Conservation (phyloP, 306 rosid genomes). For the cucumber (Cucumis sativus) region DNA sequence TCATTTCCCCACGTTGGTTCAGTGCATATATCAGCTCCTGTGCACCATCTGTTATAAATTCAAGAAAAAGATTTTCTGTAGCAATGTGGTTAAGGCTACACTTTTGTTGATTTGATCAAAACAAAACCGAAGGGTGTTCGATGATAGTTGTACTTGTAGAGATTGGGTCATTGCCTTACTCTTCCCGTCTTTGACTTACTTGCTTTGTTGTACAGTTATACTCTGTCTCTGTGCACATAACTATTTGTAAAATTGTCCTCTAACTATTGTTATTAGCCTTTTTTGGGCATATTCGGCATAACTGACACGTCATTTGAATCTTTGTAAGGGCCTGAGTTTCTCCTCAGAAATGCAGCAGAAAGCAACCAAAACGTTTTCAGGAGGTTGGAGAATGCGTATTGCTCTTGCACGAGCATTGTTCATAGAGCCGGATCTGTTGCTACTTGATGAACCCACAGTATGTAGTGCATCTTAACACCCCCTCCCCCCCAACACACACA, state of each 20-base stretch:
- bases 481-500: no score
- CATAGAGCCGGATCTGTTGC: conserved; percentile 82
- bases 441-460: conserved; percentile 98
- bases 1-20: not conserved
- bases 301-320: not conserved
- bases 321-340: conserved; percentile 87
- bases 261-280: not conserved
- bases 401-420: conserved; percentile 98
- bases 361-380: conserved; percentile 88
- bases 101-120: not conserved
- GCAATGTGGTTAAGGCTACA: not conserved
- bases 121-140: not conserved
- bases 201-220: not conserved
- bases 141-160: not conserved
- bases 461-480: conserved; percentile 3
- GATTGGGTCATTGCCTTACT: not conserved
- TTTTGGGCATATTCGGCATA: not conserved
- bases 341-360: conserved; percentile 79
- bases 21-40: not conserved
- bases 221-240: not conserved
- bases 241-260: not conserved
- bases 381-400: conserved; percentile 99
- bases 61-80: not conserved
- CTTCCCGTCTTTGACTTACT: not conserved
- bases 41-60: not conserved